phyloP scores from a whole-genome alignment of 140 eudicot species.

The Ambrosia hybrid region DNA sequence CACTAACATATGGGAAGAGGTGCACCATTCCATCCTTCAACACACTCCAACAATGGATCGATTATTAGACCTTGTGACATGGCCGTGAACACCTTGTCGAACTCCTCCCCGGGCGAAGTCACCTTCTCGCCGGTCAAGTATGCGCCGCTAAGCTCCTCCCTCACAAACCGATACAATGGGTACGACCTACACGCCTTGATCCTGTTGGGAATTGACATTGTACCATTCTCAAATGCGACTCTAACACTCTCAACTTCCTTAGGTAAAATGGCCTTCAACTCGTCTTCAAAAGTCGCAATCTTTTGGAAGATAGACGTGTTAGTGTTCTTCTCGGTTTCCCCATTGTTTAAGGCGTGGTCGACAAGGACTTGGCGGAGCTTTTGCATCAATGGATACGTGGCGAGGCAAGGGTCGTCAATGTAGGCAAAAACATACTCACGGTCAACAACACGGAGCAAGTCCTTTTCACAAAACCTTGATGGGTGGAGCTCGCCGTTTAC shows the following conservation, averaged over 20 bases:
- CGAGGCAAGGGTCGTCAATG: slow-evolving; percentile 14
- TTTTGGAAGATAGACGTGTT: slow-evolving; percentile 16
- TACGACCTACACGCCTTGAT: slow-evolving; percentile 22
- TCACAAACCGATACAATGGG: slow-evolving; percentile 22
- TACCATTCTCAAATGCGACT: slow-evolving; percentile 2
- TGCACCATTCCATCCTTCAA: slow-evolving; percentile 27
- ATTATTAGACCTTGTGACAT: slow-evolving; percentile 2
- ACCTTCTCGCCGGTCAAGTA: slow-evolving; percentile 26
- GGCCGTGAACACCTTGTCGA: slow-evolving; percentile 24
- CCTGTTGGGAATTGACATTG: slow-evolving; percentile 9
- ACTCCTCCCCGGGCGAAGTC: slow-evolving; percentile 25
- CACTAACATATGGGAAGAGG: slow-evolving; percentile 26
- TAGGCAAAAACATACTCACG: slow-evolving; percentile 14
- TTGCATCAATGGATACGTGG: slow-evolving; percentile 9
- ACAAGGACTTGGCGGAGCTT: slow-evolving; percentile 7
- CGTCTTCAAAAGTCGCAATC: slow-evolving; percentile 12
- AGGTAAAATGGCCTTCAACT: slow-evolving; percentile 16
- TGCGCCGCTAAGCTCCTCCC: slow-evolving; percentile 10
- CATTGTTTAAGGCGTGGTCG: slow-evolving; percentile 5
- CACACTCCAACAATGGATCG: slow-evolving; percentile 26
- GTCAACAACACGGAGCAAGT: slow-evolving; percentile 6
- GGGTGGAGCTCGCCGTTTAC: slow-evolving; percentile 19
- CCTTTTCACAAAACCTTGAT: slow-evolving; percentile 8
- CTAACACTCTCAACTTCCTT: slow-evolving; percentile 18
- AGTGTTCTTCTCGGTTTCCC: background rate